These are phyloP conservation scores for Pleurotus ostreatus DNA, from an alignment of 768 basidiomycete genomes.

Conservation along the genomic window DNA sequence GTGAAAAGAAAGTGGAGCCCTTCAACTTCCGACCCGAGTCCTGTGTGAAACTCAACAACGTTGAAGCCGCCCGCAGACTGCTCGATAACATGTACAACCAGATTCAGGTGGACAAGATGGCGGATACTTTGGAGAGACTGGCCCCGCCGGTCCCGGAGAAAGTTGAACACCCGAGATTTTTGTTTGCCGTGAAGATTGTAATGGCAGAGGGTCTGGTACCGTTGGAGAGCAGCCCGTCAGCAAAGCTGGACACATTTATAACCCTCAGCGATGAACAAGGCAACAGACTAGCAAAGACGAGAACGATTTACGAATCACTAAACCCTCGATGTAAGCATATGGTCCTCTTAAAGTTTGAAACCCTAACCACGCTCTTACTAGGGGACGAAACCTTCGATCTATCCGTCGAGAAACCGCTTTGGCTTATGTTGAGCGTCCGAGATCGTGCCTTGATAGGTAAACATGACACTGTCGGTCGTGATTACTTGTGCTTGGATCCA, in stretches of 20 bases:
- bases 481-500: constrained; percentile 91
- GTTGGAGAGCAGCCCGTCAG: constrained; percentile 69
- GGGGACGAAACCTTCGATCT: constrained; percentile 98
- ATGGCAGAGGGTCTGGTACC: constrained; percentile 87
- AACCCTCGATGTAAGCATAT: constrained; percentile 79
- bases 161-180: constrained; percentile 59
- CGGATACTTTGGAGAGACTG: constrained; percentile 51
- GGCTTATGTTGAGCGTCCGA: constrained; percentile 95
- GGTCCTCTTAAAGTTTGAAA: not conserved
- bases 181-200: constrained; percentile 93
- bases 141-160: constrained; percentile 75
- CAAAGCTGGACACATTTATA: constrained; percentile 87
- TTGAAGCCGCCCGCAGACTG: constrained; percentile 85
- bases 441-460: constrained; percentile 89
- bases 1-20: constrained; percentile 90
- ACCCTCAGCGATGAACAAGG: constrained; percentile 93
- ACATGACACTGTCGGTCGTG: constrained; percentile 87
- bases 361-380: constrained; percentile 25
- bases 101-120: constrained; percentile 84
- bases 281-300: constrained; percentile 86
- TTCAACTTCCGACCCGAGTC: constrained; percentile 94
- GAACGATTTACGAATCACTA: constrained; percentile 89
- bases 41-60: constrained; percentile 96
- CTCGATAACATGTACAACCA: constrained; percentile 94
- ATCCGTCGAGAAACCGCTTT: constrained; percentile 88